phyloP scores from a whole-genome alignment of 2,329 filamentous ascomycete species.

The Passalora sequoiae region DNA sequence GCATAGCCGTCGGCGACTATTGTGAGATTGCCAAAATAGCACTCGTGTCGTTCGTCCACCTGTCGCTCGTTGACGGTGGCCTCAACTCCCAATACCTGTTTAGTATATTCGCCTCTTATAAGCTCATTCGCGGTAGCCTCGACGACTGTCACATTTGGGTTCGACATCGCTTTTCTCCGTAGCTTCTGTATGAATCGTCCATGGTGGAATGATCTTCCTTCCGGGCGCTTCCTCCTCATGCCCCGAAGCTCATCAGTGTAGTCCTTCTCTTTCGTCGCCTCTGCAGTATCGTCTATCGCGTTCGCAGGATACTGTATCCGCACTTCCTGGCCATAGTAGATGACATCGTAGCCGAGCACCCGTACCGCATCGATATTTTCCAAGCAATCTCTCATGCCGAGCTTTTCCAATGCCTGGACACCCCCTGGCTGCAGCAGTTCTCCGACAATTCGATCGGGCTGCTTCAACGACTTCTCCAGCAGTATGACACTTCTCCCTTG shows the following conservation, averaged over 20 bases:
- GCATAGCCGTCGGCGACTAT: constrained; percentile 89
- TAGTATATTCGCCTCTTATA: constrained; percentile 62
- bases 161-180: constrained; percentile 65
- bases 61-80: constrained; percentile 59
- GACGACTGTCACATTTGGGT: constrained; percentile 81
- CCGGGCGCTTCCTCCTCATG: constrained; percentile 48
- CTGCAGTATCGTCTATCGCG: constrained; percentile 36
- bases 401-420: constrained; percentile 68
- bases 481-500: constrained; percentile 89
- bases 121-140: constrained; percentile 80
- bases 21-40: constrained; percentile 82
- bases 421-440: constrained; percentile 93
- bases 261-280: constrained; percentile 31
- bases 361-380: constrained; percentile 82
- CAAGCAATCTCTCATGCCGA: constrained; percentile 76
- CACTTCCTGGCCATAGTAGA: constrained; percentile 70
- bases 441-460: constrained; percentile 93
- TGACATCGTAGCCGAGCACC: constrained; percentile 80
- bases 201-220: constrained; percentile 86
- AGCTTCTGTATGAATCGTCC: constrained; percentile 85
- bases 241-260: constrained; percentile 29
- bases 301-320: constrained; percentile 73
- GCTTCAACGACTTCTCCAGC: constrained; percentile 80
- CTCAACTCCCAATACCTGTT: constrained; percentile 78
- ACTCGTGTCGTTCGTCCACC: constrained; percentile 55